Base-by-base conservation (phyloP, 345 rosid genomes). In the Pugionium dolabratum region DNA sequence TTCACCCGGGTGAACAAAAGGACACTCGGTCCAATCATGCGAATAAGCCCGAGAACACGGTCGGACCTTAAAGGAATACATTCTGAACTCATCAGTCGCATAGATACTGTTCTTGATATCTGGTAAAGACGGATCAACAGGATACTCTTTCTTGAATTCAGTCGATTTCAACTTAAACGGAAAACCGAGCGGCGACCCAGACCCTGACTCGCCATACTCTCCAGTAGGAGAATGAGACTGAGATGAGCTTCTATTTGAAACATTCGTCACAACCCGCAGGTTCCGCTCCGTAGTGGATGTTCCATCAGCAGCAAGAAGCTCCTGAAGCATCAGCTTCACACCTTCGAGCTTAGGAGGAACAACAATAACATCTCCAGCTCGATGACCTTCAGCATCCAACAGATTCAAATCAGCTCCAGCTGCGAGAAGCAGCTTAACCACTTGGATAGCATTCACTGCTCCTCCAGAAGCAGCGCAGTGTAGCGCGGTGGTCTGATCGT, bases 1-100 rank as follows among this genome's bases (percentile, higher is more conserved):
- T 50, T 93, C 98, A 3, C 98, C 98, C 0, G 98, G 98, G 54
- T 93, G 98, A 51, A 90, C 98, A 77, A 93, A 93, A 4, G 98
- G 98, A 60, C 98, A 93, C 78, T 93, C 98, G 0, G 98, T 93
- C 98, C 98, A 93, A 70, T 93, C 98, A 69, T 93, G 98, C 3
- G 98, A 93, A 59, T 93, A 93, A 0, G 98, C 97, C 28, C 98
- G 88, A 0, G 97, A 90, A 78, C 98, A 93, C 6, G 98, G 97
- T 18, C 98, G 67, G 25, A 93, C 90, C 78, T 93, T 93, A 72
- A 93, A 93, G 1, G 96, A 93, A 70, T 90, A 93, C 98, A 93
- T 93, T 45, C 98, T 78, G 63, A 93, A 93, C 73, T 93, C 98
- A 72, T 93, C 98, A 0, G 97, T 86, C 0, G 97, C 82, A 55